Conservation (phyloP, 176 grass and related monocot genomes). For the Aegilops tauschii region DNA sequence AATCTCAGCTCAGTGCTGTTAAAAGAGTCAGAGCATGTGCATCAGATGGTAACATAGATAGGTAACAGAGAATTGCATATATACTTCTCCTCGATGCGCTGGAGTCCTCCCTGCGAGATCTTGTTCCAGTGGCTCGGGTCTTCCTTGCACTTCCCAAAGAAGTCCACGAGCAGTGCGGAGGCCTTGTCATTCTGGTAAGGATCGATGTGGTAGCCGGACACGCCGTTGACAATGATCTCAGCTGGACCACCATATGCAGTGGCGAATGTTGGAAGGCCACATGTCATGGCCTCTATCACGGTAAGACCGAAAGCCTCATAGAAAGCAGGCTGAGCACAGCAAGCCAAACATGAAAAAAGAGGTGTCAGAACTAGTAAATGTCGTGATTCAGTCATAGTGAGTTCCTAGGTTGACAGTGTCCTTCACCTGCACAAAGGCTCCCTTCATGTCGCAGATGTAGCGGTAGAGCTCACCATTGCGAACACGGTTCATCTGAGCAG, state of each 20-base stretch:
- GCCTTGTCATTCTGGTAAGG: slow-evolving; percentile 83
- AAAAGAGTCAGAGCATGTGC: not conserved
- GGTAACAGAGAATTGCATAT: not conserved
- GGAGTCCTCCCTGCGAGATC: slow-evolving; percentile 55
- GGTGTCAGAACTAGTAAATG: not conserved
- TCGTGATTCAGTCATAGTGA: not conserved
- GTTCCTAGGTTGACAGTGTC: slow-evolving; percentile 4
- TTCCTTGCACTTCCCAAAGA: slow-evolving; percentile 65
- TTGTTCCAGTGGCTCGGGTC: slow-evolving; percentile 53
- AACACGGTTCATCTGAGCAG: slow-evolving; percentile 79
- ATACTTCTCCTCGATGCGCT: slow-evolving; percentile 81
- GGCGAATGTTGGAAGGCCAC: slow-evolving; percentile 71
- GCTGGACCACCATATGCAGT: slow-evolving; percentile 66
- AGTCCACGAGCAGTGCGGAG: slow-evolving; percentile 57
- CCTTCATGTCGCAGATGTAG: slow-evolving; percentile 64
- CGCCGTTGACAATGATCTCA: slow-evolving; percentile 68
- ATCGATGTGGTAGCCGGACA: slow-evolving; percentile 80
- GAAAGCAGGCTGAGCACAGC: slow-evolving; percentile 55
- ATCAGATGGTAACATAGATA: not conserved
- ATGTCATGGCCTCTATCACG: slow-evolving; percentile 75
- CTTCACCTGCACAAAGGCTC: slow-evolving; percentile 68
- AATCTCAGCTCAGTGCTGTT: not conserved
- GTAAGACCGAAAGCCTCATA: slow-evolving; percentile 83
- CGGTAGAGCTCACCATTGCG: slow-evolving; percentile 74
- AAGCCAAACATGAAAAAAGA: not conserved